A percentile compares a stretch with the other conserved stretches of the same genome.
Evolutionary conservation across 2,329 filamentous ascomycete genomes (phyloP).

Genomic region (Trichophyton verrucosum): DNA sequence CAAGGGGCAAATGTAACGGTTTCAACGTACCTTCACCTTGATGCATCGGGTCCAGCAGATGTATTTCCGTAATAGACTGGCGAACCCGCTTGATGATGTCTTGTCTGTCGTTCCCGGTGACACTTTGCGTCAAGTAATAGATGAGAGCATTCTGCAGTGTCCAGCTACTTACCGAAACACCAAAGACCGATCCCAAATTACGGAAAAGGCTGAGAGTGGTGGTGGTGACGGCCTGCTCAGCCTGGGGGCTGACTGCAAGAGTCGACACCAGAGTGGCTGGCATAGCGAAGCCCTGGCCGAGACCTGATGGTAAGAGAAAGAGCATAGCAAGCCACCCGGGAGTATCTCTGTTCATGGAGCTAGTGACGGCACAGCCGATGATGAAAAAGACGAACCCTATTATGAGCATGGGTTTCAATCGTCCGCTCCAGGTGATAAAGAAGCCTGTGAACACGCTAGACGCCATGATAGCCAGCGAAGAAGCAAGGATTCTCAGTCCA

Average conservation of each 20-base stretch:
- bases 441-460: conserved; percentile 49
- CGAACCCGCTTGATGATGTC: conserved; percentile 40
- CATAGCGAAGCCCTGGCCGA: conserved; percentile 54
- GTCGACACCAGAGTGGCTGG: conserved; percentile 52
- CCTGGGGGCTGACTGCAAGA: conserved; percentile 46
- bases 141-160: conserved; percentile 60
- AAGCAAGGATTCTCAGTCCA: conserved; percentile 57
- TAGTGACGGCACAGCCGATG: conserved; percentile 40
- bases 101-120: conserved; percentile 47
- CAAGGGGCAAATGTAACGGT: background rate
- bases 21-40: conserved; percentile 34
- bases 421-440: conserved; percentile 47
- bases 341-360: conserved; percentile 40
- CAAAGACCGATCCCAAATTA: conserved; percentile 58
- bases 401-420: conserved; percentile 48
- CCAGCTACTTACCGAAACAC: conserved; percentile 58
- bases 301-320: conserved; percentile 44
- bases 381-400: conserved; percentile 40
- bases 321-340: conserved; percentile 44
- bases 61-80: conserved; percentile 39
- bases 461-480: conserved; percentile 44
- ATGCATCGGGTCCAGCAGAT: conserved; percentile 34
- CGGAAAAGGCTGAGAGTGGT: conserved; percentile 61
- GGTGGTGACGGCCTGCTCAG: conserved; percentile 56
- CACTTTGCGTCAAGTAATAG: conserved; percentile 45